Evolutionary conservation across 2,329 filamentous ascomycete species (phyloP), one percentile per base, ranked within the genome.

Genomic region (Cadophora luteo-olivacea): DNA sequence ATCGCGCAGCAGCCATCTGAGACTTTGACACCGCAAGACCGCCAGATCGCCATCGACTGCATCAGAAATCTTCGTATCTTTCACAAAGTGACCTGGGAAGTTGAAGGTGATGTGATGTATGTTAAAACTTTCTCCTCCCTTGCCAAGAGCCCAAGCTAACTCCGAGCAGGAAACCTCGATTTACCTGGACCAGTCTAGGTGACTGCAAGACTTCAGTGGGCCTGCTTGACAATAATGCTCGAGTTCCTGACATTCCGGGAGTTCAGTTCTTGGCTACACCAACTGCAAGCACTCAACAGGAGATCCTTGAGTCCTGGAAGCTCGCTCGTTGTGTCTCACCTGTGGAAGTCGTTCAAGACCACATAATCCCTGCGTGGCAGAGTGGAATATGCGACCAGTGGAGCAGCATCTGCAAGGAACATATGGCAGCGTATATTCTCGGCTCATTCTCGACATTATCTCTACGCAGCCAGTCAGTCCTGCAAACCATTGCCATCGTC

Each of bases 331-430:
- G 71, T 41, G 41, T 69, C 6, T 54, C 25, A 4, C 45, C 60
- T 2, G 24, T 57, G 4, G 14, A 66, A 36, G 25, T 74, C 0
- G 52, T 76, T 9, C 25, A 75, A 38, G 55, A 65, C 12, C 55
- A 72, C 51, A 67, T 76, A 7, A 69, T 76, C 29, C 73, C 72
- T 14, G 67, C 69, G 5, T 76, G 74, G 75, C 29, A 66, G 22
- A 61, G 41, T 11, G 29, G 11, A 16, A 32, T 71, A 11, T 38
- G 29, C 11, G 62, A 25, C 2, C 54, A 36, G 12, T 72, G 70
- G 70, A 45, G 49, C 8, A 24, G 32, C 45, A 65, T 52, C 24
- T 69, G 65, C 62, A 75, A 73, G 57, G 55, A 69, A 38, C 68
- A 72, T 45, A 48, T 72, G 5, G 58, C 72, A 38, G 38, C 51